Conservation (phyloP, 495 filamentous ascomycete species). For the Lasiosphaeria ovina region DNA sequence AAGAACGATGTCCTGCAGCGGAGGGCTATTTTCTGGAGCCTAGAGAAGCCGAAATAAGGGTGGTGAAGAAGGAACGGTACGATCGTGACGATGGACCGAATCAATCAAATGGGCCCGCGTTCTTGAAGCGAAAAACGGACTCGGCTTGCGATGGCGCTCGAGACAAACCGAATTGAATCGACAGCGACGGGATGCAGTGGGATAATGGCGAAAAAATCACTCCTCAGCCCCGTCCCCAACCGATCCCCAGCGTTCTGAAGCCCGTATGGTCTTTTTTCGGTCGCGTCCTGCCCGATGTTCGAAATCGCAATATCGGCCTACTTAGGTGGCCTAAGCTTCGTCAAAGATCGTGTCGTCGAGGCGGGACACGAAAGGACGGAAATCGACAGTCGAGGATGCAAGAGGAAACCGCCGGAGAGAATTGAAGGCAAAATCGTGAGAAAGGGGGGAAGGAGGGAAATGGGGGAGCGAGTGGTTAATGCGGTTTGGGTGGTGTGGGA, state of each 20-base stretch:
- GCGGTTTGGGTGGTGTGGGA: constrained; percentile 11
- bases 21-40: constrained; percentile 6
- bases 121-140: constrained; percentile 12
- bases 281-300: constrained; percentile 8
- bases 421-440: constrained; percentile 23
- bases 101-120: constrained; percentile 1
- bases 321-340: constrained; percentile 22
- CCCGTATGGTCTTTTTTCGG: neutral
- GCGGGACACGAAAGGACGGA: constrained; percentile 16
- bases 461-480: constrained; percentile 15
- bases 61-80: constrained; percentile 4
- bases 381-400: constrained; percentile 14
- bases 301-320: constrained; percentile 7
- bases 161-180: neutral
- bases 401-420: constrained; percentile 24
- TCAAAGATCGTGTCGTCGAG: constrained; percentile 13
- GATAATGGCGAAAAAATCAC: neutral
- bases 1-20: constrained; percentile 18
- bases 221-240: neutral
- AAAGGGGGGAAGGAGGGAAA: constrained; percentile 22
- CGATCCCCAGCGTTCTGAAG: neutral
- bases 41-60: constrained; percentile 6
- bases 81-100: neutral
- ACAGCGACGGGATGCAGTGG: neutral
- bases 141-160: neutral